phyloP scores from a whole-genome alignment of 2,329 filamentous ascomycete genomes.

The Neonectria ditissima region DNA sequence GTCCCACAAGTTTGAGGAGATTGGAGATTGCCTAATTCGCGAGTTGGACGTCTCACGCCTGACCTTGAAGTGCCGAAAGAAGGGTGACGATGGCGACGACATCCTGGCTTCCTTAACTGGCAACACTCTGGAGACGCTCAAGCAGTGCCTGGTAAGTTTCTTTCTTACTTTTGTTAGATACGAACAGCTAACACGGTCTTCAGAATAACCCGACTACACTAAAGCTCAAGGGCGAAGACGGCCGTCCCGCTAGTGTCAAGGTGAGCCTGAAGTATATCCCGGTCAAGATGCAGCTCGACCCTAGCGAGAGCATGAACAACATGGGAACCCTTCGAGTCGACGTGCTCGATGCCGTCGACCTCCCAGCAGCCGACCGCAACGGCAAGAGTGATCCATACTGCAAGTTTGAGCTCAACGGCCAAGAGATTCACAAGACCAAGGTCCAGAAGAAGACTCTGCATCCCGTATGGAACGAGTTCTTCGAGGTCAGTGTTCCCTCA shows the following conservation, averaged over 20 bases:
- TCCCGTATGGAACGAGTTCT: conserved; percentile 96
- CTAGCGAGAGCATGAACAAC: conserved; percentile 98
- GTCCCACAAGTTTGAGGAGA: conserved; percentile 84
- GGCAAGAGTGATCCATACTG: conserved; percentile 98
- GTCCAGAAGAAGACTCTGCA: conserved; percentile 96
- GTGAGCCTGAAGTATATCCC: conserved; percentile 96
- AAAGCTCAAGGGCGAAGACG: conserved; percentile 81
- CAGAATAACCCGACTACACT: conserved; percentile 91
- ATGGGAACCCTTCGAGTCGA: conserved; percentile 97
- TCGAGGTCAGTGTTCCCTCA: conserved; percentile 85
- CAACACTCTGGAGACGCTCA: conserved; percentile 86
- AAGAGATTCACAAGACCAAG: conserved; percentile 95
- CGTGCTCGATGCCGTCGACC: conserved; percentile 83
- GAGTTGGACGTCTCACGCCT: conserved; percentile 97
- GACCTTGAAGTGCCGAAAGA: conserved; percentile 87
- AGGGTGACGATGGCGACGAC: conserved; percentile 80
- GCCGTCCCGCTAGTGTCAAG: conserved; percentile 77
- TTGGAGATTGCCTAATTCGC: conserved; percentile 94
- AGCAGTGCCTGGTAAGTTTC: conserved; percentile 80
- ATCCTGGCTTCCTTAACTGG: conserved; percentile 86
- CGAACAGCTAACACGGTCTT: conserved; percentile 13
- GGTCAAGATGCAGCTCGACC: conserved; percentile 92
- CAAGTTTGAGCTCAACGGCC: conserved; percentile 90
- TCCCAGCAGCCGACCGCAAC: conserved; percentile 95
- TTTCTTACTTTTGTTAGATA: background rate